These are phyloP conservation scores for Daucus carota DNA, from an alignment of 129 eudicot genomes.

Conservation along the genomic window DH1_v3.0 NC_030386.2:13236501-13237000, in stretches of 20 bases:
- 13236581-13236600: conserved; percentile 28
- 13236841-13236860: conserved; percentile 12
- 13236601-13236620: conserved; percentile 5
- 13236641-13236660: conserved; percentile 45
- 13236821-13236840: conserved; percentile 20
- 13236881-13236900: conserved; percentile 17
- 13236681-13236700: conserved; percentile 46
- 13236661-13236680: conserved; percentile 23
- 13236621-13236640: conserved; percentile 31
- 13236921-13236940: conserved; percentile 47
- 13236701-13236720: conserved; percentile 35
- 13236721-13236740: conserved; percentile 21
- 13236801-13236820: background rate
- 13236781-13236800: conserved; percentile 31
- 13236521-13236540: conserved; percentile 34
- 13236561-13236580: conserved; percentile 12
- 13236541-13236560: conserved; percentile 34
- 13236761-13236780: conserved; percentile 39
- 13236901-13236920: conserved; percentile 22
- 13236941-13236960: conserved; percentile 13
- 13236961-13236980: background rate
- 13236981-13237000: too few relatives aligned
- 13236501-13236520: conserved; percentile 35
- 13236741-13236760: conserved; percentile 43
- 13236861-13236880: conserved; percentile 17